Base-by-base conservation (phyloP, 2,329 filamentous ascomycete genomes). In the Colletotrichum graminicola region DNA sequence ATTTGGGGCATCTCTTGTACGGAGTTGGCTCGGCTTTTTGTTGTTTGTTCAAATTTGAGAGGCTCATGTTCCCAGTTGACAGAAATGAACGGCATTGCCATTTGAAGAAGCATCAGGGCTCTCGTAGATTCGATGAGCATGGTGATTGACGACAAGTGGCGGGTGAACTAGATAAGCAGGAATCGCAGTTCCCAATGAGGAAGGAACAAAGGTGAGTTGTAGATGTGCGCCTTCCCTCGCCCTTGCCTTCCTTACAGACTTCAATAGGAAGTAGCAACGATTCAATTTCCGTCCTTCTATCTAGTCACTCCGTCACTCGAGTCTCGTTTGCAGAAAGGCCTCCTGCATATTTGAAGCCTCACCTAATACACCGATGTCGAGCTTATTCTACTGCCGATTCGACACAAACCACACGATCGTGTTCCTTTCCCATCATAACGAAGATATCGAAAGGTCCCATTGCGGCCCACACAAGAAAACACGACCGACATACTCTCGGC, bases 1-100 rank as follows among this genome's bases (percentile, higher is more conserved):
- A 60, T 43, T 36, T 45, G 60, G 69, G 54, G 59, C 59, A 52
- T 45, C 66, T 54, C 52, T 72, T 72, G 47, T 69, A 55, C 34
- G 69, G 69, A 72, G 69, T 72, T 71, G 54, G 66, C 47, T 60
- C 29, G 52, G 69, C 47, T 64, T 69, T 49, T 57, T 47, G 3
- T 47, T 47, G 4, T 5, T 59, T 68, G 43, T 23, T 43, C 11
- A 23, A 23, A 52, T 36, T 60, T 54, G 26, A 59, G 52, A 69
- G 47, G 47, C 62, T 49, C 26, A 51, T 60, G 47, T 49, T 64
- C 26, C 2, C 3, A 29, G 18, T 51, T 56, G 26, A 39, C 26
- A 56, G 4, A 49, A 45, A 12, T 59, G 51, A 60, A 49, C 54
- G 52, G 39, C 18, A 41, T 16, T 26, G 32, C 41, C 47, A 59